Evolutionary conservation across 2,329 filamentous ascomycete species (phyloP).

Genomic region (Talaromyces rugulosus): DNA sequence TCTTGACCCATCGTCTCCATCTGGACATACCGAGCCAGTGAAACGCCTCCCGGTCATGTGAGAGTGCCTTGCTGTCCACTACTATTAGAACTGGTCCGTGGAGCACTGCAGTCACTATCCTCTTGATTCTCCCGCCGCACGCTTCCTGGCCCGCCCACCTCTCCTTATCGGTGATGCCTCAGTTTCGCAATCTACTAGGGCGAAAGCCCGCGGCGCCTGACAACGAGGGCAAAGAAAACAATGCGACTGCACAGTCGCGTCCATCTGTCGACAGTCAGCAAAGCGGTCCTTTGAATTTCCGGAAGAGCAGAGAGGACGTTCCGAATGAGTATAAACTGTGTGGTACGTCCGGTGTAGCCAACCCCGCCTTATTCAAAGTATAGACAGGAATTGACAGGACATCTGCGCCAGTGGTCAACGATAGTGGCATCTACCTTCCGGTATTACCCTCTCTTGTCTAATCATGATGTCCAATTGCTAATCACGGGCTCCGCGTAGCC

Average conservation of each 20-base stretch:
- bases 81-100: background rate
- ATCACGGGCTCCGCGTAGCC: slow-evolving; percentile 50
- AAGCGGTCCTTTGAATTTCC: slow-evolving; percentile 52
- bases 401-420: slow-evolving; percentile 74
- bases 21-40: background rate
- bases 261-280: slow-evolving; percentile 40
- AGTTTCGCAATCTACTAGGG: slow-evolving; percentile 68
- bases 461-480: background rate
- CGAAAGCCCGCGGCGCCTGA: slow-evolving; percentile 51
- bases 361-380: background rate
- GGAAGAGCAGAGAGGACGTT: slow-evolving; percentile 61
- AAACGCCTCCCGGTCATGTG: background rate
- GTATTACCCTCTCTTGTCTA: slow-evolving; percentile 48
- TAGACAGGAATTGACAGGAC: background rate
- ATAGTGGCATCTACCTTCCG: slow-evolving; percentile 90
- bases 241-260: slow-evolving; percentile 53
- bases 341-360: slow-evolving; percentile 51
- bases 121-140: background rate
- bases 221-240: slow-evolving; percentile 31
- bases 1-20: background rate
- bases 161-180: slow-evolving; percentile 48
- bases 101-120: background rate
- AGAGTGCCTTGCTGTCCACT: background rate
- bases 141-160: background rate
- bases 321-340: slow-evolving; percentile 75